Percentiles rank a stretch among this genome's conserved stretches.
Conservation (phyloP, 164 flowering plant genomes). For the Warburgia ugandensis region DNA sequence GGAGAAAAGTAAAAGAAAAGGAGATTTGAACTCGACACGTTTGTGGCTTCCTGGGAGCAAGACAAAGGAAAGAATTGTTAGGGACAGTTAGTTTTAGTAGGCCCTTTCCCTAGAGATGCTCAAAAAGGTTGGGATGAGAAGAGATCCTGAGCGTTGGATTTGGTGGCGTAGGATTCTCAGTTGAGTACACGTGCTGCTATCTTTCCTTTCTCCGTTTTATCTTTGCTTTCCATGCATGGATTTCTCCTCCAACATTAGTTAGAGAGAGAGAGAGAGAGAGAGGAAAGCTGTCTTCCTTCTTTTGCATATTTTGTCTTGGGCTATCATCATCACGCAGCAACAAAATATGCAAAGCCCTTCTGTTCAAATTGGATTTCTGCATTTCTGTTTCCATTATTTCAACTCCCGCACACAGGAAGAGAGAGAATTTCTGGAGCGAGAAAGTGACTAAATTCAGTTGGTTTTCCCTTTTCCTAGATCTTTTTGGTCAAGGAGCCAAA, state of each 20-base stretch:
- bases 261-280: background rate
- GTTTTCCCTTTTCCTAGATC: background rate
- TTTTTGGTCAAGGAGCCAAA: too few relatives aligned
- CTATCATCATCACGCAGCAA: background rate
- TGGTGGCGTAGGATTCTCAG: conserved; percentile 44
- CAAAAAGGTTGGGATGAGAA: too few relatives aligned
- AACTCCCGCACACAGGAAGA: too few relatives aligned
- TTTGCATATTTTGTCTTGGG: background rate
- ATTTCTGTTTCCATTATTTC: too few relatives aligned
- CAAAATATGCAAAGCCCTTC: background rate
- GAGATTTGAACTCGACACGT: conserved; percentile 29
- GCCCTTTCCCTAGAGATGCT: conserved; percentile 19
- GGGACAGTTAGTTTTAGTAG: conserved; percentile 21
- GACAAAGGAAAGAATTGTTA: conserved; percentile 69
- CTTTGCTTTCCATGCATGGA: conserved; percentile 88
- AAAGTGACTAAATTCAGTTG: conserved; percentile 3
- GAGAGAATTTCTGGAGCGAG: too few relatives aligned
- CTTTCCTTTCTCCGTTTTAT: conserved; percentile 19
- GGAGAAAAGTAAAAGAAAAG: conserved; percentile 10
- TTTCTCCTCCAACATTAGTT: conserved; percentile 55
- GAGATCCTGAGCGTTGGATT: conserved; percentile 50
- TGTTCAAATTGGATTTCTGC: conserved; percentile 1
- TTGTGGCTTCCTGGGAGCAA: too few relatives aligned
- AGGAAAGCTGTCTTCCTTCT: too few relatives aligned
- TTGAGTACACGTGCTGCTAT: conserved; percentile 57